These are phyloP conservation scores for Benincasa hispida DNA, from an alignment of 306 rosid species.

Conservation along the genomic window DNA sequence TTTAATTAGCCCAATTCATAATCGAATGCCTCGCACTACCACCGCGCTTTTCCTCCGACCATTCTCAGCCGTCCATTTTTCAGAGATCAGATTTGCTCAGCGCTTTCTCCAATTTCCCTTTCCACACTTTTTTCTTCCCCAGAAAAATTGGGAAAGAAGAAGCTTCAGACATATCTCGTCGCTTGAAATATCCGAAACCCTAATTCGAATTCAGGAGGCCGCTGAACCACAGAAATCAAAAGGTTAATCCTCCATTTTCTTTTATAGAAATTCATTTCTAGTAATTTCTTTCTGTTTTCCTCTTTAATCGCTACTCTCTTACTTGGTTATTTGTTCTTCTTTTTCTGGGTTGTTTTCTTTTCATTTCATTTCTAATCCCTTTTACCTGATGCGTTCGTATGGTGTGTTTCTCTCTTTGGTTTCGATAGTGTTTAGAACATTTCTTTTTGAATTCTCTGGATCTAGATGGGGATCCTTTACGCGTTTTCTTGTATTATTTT, in stretches of 20 bases:
- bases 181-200: constrained; percentile 7
- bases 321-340: background rate
- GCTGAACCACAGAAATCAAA: background rate
- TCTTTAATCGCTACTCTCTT: background rate
- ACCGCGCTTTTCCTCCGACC: background rate
- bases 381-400: background rate
- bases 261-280: background rate
- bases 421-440: background rate
- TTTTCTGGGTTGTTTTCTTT: background rate
- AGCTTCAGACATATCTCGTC: background rate
- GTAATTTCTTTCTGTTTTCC: background rate
- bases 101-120: background rate
- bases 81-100: background rate
- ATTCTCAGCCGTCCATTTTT: constrained; percentile 20
- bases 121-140: background rate
- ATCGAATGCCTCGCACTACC: constrained; percentile 9
- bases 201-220: background rate
- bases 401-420: background rate
- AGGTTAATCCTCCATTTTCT: background rate
- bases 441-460: background rate
- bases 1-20: background rate
- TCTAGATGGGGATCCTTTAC: background rate
- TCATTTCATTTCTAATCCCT: background rate
- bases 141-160: background rate
- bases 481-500: background rate